phyloP scores from a whole-genome alignment of 1,284 basidiomycete species.

The Gymnopus androsaceus region DNA sequence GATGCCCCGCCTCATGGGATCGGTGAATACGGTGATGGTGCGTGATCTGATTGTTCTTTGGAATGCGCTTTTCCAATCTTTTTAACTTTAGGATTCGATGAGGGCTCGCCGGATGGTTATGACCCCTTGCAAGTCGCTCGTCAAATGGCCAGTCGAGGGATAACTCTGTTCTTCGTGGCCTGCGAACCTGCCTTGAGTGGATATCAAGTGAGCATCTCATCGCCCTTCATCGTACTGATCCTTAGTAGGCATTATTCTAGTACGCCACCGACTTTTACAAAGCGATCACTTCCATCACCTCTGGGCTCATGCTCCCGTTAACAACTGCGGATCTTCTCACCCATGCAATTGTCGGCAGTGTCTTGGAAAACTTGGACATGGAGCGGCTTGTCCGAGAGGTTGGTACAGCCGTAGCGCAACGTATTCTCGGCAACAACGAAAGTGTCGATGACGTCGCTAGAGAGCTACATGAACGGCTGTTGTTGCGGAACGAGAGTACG shows the following conservation, averaged over 20 bases:
- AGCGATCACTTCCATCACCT: slow-evolving; percentile 90
- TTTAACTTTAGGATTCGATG: slow-evolving; percentile 71
- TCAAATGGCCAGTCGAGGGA: slow-evolving; percentile 87
- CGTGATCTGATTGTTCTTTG: slow-evolving; percentile 23
- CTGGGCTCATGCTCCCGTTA: slow-evolving; percentile 92
- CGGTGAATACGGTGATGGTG: slow-evolving; percentile 91
- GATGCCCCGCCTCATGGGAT: slow-evolving; percentile 98
- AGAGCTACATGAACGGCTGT: slow-evolving; percentile 88
- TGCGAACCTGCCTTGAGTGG: slow-evolving; percentile 97
- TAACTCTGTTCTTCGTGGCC: slow-evolving; percentile 96
- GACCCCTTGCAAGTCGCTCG: slow-evolving; percentile 91
- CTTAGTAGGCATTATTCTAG: slow-evolving; percentile 45
- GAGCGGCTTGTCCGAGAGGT: slow-evolving; percentile 94
- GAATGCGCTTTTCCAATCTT: slow-evolving; percentile 9
- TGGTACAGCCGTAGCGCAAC: slow-evolving; percentile 89
- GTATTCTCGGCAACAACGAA: slow-evolving; percentile 87
- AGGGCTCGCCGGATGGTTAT: slow-evolving; percentile 89
- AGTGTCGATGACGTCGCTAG: slow-evolving; percentile 96
- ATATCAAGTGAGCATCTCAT: slow-evolving; percentile 69
- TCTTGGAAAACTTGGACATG: slow-evolving; percentile 98
- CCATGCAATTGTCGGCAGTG: slow-evolving; percentile 97
- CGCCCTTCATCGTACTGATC: slow-evolving; percentile 17
- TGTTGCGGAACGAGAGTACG: slow-evolving; percentile 93
- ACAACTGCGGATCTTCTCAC: slow-evolving; percentile 95
- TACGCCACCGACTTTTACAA: slow-evolving; percentile 95